These are phyloP conservation scores for Hypoxylon rickii DNA, from an alignment of 495 filamentous ascomycete genomes.

Conservation along the genomic window DNA sequence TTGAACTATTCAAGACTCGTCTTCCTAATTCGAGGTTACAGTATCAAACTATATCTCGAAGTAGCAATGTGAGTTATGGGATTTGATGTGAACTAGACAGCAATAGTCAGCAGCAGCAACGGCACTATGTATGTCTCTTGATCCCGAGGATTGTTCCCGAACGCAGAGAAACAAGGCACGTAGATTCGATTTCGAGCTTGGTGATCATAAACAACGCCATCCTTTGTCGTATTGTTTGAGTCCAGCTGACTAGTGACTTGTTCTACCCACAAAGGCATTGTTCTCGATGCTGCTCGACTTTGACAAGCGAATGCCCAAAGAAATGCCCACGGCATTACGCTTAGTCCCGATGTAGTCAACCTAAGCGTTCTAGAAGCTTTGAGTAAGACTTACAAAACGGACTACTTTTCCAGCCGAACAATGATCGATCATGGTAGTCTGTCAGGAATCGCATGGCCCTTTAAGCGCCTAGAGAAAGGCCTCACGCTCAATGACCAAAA, in stretches of 20 bases:
- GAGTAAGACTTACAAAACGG: conserved; percentile 15
- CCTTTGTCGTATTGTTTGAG: conserved; percentile 9
- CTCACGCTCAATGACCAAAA: conserved; percentile 10
- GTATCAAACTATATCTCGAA: neutral
- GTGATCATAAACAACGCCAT: conserved; percentile 1
- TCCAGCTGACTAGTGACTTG: neutral
- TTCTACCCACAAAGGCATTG: conserved; percentile 24
- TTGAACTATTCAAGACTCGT: conserved; percentile 2
- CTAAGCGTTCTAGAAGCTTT: conserved; percentile 11
- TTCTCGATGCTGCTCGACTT: conserved; percentile 25
- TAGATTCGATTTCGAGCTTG: neutral
- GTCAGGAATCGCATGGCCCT: neutral
- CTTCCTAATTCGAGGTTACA: neutral
- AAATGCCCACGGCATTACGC: conserved; percentile 17
- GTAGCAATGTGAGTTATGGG: too few relatives aligned
- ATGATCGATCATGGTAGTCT: neutral
- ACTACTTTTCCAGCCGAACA: neutral
- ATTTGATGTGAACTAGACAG: too few relatives aligned
- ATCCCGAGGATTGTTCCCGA: conserved; percentile 13
- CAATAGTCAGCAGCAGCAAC: too few relatives aligned
- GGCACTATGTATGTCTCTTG: conserved; percentile 14
- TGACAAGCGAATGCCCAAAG: conserved; percentile 8
- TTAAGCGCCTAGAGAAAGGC: conserved; percentile 4
- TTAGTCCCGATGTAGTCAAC: conserved; percentile 7
- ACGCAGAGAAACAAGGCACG: conserved; percentile 7